These are phyloP conservation scores for Ogataea allantospora DNA, from an alignment of 805 yeast genomes.

Conservation along the genomic window DNA sequence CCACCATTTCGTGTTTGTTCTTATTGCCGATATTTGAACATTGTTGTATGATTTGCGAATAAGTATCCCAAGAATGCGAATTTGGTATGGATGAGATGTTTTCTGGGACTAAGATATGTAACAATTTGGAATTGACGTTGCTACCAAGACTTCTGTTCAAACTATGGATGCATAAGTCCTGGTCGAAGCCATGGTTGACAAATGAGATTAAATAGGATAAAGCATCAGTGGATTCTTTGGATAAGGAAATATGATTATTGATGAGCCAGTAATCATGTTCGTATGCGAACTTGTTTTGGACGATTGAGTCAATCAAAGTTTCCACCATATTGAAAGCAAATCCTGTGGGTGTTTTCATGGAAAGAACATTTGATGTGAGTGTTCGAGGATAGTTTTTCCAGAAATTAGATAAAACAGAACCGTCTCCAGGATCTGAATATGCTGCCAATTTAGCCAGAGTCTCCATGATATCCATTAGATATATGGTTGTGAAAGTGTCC, in stretches of 20 bases:
- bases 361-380: conserved; percentile 40
- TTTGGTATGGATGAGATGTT: conserved; percentile 19
- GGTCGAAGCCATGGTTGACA: conserved; percentile 40
- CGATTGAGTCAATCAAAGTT: conserved; percentile 45
- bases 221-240: conserved; percentile 21
- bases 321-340: conserved; percentile 53
- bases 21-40: conserved; percentile 20
- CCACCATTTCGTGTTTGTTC: conserved; percentile 43
- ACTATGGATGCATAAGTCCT: conserved; percentile 49
- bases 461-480: conserved; percentile 58
- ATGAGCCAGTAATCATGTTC: conserved; percentile 16
- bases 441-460: conserved; percentile 34
- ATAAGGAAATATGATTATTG: conserved; percentile 1
- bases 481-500: conserved; percentile 49
- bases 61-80: conserved; percentile 30
- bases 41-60: conserved; percentile 15
- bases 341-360: conserved; percentile 53
- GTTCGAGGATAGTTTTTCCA: conserved; percentile 36
- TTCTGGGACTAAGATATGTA: conserved; percentile 43
- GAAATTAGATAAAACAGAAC: conserved; percentile 29
- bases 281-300: conserved; percentile 32
- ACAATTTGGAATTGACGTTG: conserved; percentile 40
- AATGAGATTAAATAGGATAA: conserved; percentile 24
- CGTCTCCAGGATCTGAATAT: conserved; percentile 25
- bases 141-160: conserved; percentile 54